Evolutionary conservation across 2,329 filamentous ascomycete genomes (phyloP).

Genomic region (Stagonosporopsis tanaceti): DNA sequence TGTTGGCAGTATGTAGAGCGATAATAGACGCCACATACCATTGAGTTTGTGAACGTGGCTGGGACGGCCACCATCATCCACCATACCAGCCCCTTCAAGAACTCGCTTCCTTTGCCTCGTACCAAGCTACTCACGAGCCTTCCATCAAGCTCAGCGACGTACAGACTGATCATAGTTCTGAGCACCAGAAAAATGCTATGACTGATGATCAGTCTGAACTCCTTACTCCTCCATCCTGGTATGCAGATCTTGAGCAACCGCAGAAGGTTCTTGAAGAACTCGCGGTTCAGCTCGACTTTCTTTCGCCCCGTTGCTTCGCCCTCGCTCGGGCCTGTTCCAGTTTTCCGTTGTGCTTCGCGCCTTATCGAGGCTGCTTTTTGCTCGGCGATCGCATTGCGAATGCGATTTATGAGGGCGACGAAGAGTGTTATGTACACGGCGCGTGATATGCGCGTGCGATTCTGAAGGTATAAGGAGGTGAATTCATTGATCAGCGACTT

Average conservation of each 20-base stretch:
- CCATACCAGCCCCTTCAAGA: constrained; percentile 87
- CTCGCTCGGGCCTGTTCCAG: constrained; percentile 47
- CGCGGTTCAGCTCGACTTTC: constrained; percentile 91
- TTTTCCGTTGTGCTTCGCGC: constrained; percentile 64
- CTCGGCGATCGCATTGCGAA: constrained; percentile 89
- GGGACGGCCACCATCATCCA: constrained; percentile 98
- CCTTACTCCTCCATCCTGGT: constrained; percentile 87
- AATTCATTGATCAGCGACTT: constrained; percentile 50
- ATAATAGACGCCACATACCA: constrained; percentile 66
- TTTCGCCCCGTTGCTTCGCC: constrained; percentile 62
- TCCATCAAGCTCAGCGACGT: constrained; percentile 95
- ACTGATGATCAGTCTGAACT: constrained; percentile 83
- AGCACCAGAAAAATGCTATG: constrained; percentile 94
- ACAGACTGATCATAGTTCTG: constrained; percentile 89
- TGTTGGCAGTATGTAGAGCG: too few species aligned
- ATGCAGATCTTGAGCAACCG: constrained; percentile 85
- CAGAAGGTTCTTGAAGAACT: constrained; percentile 81
- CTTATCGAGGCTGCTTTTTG: constrained; percentile 84
- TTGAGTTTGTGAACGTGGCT: constrained; percentile 97
- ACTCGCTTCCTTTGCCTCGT: constrained; percentile 88
- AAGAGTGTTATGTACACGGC: constrained; percentile 54
- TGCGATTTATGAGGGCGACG: constrained; percentile 68
- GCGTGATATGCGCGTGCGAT: constrained; percentile 53
- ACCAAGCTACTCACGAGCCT: constrained; percentile 91
- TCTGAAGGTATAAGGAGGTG: constrained; percentile 48